Evolutionary conservation across 129 eudicot species (phyloP), one percentile per base, ranked within the genome.

Genomic region (Flaveria bidentis): DNA sequence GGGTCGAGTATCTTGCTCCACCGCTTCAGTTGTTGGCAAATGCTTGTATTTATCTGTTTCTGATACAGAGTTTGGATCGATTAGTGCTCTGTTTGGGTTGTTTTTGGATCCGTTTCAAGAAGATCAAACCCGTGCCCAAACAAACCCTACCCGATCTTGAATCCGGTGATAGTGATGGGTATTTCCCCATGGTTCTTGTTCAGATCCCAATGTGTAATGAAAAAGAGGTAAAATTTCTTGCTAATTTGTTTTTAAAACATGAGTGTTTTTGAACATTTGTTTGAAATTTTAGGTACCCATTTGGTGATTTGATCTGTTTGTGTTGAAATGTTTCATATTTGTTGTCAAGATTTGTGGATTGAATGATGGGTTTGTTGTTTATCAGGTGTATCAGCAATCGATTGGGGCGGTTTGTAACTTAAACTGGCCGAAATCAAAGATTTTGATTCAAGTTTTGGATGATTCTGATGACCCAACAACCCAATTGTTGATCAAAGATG

Each of bases 171-270:
- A 75, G 62, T 58, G 83, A 74, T 72, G 97, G 85, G 16, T 93
- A 77, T 76, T 93, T 83, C 50, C 98, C 98, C 7, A 93, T 93
- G 98, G 98, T 93, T 73, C 87, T 93, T 76, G 95, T 93, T 80
- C 98, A 93, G 88, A 93, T 93, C 82, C 98, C 98, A 42, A 93
- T 93, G 98, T 93, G 98, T 82, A 93, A 93, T 53, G 98, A 93
- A 76, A 86, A 67, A 78, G 98, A 93, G 98, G 98, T 90, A 75
- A 79, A 5, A 53, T 76, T 65, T 55, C 9, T 67, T 60, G n/a
- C 41, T 36, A 36, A 28, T 46, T 65, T 49, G 41, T 17, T 6
- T 6, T 52, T 39, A 68, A 76, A 51, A 44, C 11, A 56, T 64
- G 72, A 18, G 11, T 11, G 0, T 64, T 49, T 30, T 22, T 67